phyloP scores from a whole-genome alignment of 163 green algal species.

The Coccomyxa subellipsoidea region DNA sequence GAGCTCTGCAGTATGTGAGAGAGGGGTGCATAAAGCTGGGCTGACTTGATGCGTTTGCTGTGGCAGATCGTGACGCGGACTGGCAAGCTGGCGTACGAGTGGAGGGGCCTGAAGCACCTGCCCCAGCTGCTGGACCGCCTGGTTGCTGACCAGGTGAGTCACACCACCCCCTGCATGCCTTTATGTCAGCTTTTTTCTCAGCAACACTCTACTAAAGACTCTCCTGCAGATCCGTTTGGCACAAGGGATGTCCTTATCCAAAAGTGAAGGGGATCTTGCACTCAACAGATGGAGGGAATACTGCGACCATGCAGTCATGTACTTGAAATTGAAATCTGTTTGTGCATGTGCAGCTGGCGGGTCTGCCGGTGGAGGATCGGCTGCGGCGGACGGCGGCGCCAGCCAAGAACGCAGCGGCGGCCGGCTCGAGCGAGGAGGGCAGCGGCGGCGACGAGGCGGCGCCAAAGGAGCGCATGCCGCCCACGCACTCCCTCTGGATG shows the following conservation, averaged over 20 bases:
- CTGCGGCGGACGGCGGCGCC: constrained; percentile 13
- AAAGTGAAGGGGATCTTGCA: neutral
- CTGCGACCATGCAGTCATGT: too few species aligned
- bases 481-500: constrained; percentile 43
- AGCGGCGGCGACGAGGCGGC: neutral
- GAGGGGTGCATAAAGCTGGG: neutral
- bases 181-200: too few species aligned
- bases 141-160: constrained; percentile 23
- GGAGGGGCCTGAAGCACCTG: constrained; percentile 43
- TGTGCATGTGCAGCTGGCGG: constrained; percentile 7
- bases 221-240: too few species aligned
- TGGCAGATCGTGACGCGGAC: constrained; percentile 41
- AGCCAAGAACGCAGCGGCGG: neutral
- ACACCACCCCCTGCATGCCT: too few species aligned
- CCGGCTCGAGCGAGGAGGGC: neutral
- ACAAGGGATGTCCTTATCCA: neutral
- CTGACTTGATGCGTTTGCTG: neutral
- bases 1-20: too few species aligned
- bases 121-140: constrained; percentile 40
- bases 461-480: constrained; percentile 11
- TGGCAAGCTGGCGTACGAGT: constrained; percentile 54
- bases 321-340: too few species aligned
- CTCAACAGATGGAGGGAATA: too few species aligned
- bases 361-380: constrained; percentile 30
- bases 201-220: too few species aligned